Evolutionary conservation across 305 asterid species (phyloP), one percentile per base, ranked within the genome.

Genomic region (Withania somnifera): DNA sequence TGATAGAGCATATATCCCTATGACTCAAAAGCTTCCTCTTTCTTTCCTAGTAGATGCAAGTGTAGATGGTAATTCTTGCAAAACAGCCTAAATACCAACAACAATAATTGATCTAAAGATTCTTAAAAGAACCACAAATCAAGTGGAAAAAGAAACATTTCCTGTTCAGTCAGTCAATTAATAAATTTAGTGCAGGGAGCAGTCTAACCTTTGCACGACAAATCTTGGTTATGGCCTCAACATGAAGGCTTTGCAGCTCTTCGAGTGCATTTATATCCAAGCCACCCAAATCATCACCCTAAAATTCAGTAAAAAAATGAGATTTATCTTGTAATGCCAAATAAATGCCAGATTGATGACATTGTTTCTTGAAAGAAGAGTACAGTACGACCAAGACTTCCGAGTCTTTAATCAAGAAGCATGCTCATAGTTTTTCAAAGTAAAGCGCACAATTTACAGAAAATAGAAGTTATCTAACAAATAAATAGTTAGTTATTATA

Each of bases 201-300:
- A 11, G 45, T 75, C 80, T 75, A 28, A 87, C 90, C 85, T 87
- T 87, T 58, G 90, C 88, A 81, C 83, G 87, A 66, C 85, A 85
- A 57, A 87, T 87, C 87, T 85, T 87, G 85, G 88, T 85, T 47
- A 87, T 87, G 80, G 90, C 90, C 68, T 87, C 90, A 36, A 87
- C 88, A 56, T 87, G 90, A 81, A 87, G 80, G 79, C 81, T 85
- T 82, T 87, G 90, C 82, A 85, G 75, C 85, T 87, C 87, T 42
- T 85, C 88, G 34, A 87, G 88, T 60, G 88, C 56, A 58, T 82
- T 81, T 47, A 82, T 52, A 83, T 85, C 87, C 88, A 85, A 77
- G 69, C 84, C 83, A 28, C 81, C 81, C 77, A 87, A 81, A 73
- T 85, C 85, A 53, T 85, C 88, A 83, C 87, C 90, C 90, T 87